Conservation (phyloP, 345 rosid genomes). For the Linum lewisii region DNA sequence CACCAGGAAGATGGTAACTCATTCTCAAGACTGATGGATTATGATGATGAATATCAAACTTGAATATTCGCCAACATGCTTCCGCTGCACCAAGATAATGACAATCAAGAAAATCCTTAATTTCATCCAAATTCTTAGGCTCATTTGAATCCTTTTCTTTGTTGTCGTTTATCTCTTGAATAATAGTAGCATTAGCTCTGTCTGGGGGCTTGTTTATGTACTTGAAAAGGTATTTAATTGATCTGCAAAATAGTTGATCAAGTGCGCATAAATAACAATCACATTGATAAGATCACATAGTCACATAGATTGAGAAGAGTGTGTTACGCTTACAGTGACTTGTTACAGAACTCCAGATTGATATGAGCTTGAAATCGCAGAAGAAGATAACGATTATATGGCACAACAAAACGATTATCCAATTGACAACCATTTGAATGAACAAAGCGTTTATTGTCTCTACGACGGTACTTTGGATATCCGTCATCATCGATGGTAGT, state of each 20-base stretch:
- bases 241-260: background rate
- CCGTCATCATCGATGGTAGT: conserved; percentile 3
- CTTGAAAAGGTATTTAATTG: conserved; percentile 3
- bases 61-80: conserved; percentile 10
- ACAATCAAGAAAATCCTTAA: conserved; percentile 1
- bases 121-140: background rate
- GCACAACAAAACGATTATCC: conserved; percentile 8
- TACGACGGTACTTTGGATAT: background rate
- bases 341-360: background rate
- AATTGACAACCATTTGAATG: background rate
- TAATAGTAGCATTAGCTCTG: too few relatives aligned
- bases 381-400: too few relatives aligned
- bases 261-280: too few relatives aligned
- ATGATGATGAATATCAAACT: conserved; percentile 4
- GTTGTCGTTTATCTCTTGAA: too few relatives aligned
- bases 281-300: too few relatives aligned
- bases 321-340: too few relatives aligned
- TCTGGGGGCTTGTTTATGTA: conserved; percentile 1
- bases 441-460: background rate
- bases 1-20: background rate
- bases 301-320: too few relatives aligned
- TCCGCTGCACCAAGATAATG: conserved; percentile 4
- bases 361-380: conserved; percentile 4
- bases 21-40: background rate
- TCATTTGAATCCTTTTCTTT: too few relatives aligned